Evolutionary conservation across 1,139 yeast genomes (phyloP).

Genomic region (Sugiyamaella sp.): DNA sequence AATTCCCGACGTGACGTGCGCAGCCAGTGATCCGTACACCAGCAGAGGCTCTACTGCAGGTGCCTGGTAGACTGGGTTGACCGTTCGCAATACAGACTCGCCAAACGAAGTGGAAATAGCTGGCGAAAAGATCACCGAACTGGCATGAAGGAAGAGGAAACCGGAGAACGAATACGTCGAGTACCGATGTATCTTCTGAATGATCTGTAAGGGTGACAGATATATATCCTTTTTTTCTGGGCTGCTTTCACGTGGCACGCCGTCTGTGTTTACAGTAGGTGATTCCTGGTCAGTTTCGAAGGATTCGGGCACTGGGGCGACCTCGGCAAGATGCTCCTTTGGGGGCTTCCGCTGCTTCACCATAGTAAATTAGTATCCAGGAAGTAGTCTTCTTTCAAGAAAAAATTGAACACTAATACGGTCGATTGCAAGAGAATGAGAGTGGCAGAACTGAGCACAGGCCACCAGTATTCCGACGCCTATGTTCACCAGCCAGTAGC

Average conservation of each 20-base stretch:
- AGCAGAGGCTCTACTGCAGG: conserved; percentile 53
- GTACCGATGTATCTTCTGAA: conserved; percentile 53
- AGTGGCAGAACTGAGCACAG: no score
- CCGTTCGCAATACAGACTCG: conserved; percentile 61
- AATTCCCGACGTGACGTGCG: conserved; percentile 61
- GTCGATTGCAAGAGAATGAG: background rate
- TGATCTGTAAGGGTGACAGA: conserved; percentile 6
- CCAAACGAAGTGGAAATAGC: conserved; percentile 51
- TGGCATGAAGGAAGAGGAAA: conserved; percentile 61
- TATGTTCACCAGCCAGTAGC: no score
- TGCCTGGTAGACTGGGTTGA: conserved; percentile 63
- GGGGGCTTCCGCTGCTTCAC: conserved; percentile 13
- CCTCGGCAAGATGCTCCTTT: conserved; percentile 14
- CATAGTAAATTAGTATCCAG: conserved; percentile 4
- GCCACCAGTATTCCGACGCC: no score
- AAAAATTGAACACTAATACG: background rate
- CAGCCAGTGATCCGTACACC: conserved; percentile 51
- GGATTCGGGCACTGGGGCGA: conserved; percentile 12
- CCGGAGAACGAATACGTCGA: conserved; percentile 61
- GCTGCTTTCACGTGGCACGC: background rate
- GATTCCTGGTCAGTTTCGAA: background rate
- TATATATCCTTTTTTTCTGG: background rate
- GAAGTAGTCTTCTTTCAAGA: background rate
- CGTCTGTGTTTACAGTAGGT: background rate
- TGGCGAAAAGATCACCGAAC: conserved; percentile 61